Percentiles rank a stretch among this genome's conserved stretches.
phyloP scores from a whole-genome alignment of 768 basidiomycete genomes.

The Amanita pallidorosea region DNA sequence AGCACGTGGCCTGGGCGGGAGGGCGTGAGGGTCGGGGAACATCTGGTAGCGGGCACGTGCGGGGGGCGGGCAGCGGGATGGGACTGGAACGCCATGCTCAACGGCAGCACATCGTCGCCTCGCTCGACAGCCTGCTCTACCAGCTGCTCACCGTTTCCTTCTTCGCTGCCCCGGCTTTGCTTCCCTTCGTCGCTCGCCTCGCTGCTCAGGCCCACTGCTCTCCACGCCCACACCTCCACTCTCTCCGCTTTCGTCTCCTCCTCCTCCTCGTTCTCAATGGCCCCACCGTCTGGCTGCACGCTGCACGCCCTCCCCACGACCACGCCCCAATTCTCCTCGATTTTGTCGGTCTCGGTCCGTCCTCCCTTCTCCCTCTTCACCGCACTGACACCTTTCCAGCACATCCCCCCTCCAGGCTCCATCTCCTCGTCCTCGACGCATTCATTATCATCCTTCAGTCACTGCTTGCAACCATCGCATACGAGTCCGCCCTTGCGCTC shows the following conservation, averaged over 20 bases:
- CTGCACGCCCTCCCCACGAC: constrained; percentile 36
- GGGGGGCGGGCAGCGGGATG: neutral
- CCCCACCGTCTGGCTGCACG: constrained; percentile 53
- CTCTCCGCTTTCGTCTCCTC: constrained; percentile 60
- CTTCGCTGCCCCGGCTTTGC: constrained; percentile 61
- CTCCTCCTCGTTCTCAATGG: constrained; percentile 49
- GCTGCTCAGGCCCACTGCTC: constrained; percentile 50
- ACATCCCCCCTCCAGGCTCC: constrained; percentile 50
- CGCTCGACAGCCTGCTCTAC: constrained; percentile 65
- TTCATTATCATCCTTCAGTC: constrained; percentile 58
- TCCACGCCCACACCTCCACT: constrained; percentile 53
- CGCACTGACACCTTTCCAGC: constrained; percentile 21
- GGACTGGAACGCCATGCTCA: constrained; percentile 48
- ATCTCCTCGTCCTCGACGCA: constrained; percentile 58
- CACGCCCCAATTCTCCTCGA: constrained; percentile 63
- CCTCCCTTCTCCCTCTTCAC: neutral
- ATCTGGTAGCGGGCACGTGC: constrained; percentile 6
- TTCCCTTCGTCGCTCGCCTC: constrained; percentile 42
- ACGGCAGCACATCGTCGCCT: constrained; percentile 59
- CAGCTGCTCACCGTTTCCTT: constrained; percentile 70
- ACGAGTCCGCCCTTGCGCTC: constrained; percentile 43
- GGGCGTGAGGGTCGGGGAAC: constrained; percentile 4
- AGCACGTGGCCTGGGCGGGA: constrained; percentile 22
- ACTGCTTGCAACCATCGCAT: constrained; percentile 56
- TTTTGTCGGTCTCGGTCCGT: constrained; percentile 69